phyloP scores from a whole-genome alignment of 495 filamentous ascomycete species.

The Trichoderma asperelloides region DNA sequence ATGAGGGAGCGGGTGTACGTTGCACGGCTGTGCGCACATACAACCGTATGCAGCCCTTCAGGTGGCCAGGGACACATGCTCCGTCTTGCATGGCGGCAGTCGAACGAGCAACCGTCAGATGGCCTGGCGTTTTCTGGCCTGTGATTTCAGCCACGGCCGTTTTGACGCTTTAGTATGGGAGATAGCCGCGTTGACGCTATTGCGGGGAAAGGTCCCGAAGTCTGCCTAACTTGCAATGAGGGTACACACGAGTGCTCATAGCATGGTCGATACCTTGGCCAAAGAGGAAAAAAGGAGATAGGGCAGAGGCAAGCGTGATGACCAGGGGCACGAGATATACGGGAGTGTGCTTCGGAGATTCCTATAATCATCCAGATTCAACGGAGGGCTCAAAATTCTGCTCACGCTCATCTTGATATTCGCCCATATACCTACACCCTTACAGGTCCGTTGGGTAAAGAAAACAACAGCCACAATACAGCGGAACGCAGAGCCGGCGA shows the following conservation, averaged over 20 bases:
- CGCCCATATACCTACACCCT: neutral
- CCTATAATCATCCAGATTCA: neutral
- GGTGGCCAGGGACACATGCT: conserved; percentile 4
- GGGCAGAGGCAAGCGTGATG: neutral
- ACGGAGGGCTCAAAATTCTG: neutral
- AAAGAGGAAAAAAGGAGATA: neutral
- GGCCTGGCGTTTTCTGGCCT: neutral
- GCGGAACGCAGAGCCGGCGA: neutral
- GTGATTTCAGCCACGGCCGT: neutral
- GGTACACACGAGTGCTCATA: neutral
- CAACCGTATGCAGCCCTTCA: neutral
- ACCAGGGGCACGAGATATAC: neutral
- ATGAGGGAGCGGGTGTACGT: no score
- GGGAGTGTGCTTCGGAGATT: neutral
- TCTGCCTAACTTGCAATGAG: neutral
- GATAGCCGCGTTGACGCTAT: neutral
- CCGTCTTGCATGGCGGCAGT: neutral
- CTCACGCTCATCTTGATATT: neutral
- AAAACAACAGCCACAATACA: neutral
- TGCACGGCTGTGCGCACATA: neutral
- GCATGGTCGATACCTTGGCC: neutral
- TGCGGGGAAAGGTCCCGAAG: neutral
- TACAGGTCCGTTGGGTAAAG: neutral
- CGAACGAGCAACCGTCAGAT: conserved; percentile 4
- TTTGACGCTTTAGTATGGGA: neutral